Conservation (phyloP, 192 early-diverging fungal genomes). For the Phycomyces nitens region DNA sequence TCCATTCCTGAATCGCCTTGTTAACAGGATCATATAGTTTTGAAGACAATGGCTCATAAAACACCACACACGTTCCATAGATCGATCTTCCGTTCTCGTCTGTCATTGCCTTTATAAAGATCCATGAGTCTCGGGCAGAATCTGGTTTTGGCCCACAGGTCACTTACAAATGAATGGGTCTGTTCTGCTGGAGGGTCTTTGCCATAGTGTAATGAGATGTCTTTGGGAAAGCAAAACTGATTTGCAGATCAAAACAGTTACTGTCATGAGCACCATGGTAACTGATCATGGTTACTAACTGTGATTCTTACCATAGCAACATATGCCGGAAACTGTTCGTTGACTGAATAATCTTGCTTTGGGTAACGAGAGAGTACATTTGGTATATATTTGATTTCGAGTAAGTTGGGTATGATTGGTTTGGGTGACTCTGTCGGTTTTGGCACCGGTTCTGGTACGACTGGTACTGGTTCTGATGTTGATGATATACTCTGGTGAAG, state of each 20-base stretch:
- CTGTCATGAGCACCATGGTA: too few relatives aligned
- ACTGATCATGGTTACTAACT: too few relatives aligned
- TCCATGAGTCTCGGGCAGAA: not conserved
- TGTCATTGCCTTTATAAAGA: conserved; percentile 33
- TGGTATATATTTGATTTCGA: conserved; percentile 30
- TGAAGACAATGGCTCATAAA: conserved; percentile 25
- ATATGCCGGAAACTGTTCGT: conserved; percentile 29
- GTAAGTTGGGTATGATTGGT: conserved; percentile 13
- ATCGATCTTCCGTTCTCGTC: conserved; percentile 26
- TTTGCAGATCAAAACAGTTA: not conserved
- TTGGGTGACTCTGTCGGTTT: not conserved
- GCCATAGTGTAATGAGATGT: conserved; percentile 28
- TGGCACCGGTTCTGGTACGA: not conserved
- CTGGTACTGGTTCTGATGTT: too few relatives aligned
- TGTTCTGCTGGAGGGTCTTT: conserved; percentile 22
- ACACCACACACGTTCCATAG: conserved; percentile 28
- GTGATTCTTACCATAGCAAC: conserved; percentile 34
- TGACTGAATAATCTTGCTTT: conserved; percentile 10
- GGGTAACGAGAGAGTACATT: conserved; percentile 28
- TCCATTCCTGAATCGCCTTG: conserved; percentile 17
- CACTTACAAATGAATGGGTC: conserved; percentile 37
- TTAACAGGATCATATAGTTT: conserved; percentile 17
- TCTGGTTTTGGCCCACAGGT: not conserved
- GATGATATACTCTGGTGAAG: too few relatives aligned
- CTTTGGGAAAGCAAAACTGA: conserved; percentile 38